A percentile compares a stretch with the other conserved stretches of the same genome.
Conservation (phyloP, 192 early-diverging fungal species). For the Entomortierella parvispora region DNA sequence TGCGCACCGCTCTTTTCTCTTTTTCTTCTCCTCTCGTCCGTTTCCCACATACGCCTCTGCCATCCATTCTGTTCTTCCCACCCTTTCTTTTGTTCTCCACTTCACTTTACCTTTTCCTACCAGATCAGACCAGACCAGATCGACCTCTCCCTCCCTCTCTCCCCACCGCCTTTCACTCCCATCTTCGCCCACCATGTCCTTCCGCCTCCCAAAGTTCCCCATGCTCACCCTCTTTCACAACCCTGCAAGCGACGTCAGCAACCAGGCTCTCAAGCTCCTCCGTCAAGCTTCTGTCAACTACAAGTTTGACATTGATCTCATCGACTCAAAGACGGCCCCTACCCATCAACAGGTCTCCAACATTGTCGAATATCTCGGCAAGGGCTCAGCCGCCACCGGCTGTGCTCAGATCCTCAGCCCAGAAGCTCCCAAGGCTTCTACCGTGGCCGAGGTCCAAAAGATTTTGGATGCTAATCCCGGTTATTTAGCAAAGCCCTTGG, state of each 20-base stretch:
- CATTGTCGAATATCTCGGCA: slow-evolving; percentile 37
- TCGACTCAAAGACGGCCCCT: slow-evolving; percentile 20
- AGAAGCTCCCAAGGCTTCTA: slow-evolving; percentile 33
- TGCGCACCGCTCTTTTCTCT: not conserved
- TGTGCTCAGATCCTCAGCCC: slow-evolving; percentile 17
- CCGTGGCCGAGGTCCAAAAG: slow-evolving; percentile 38
- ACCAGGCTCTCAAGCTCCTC: slow-evolving; percentile 28
- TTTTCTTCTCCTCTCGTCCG: not conserved
- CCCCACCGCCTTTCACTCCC: not conserved
- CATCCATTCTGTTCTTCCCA: not conserved
- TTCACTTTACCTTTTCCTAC: not conserved
- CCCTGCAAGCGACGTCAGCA: slow-evolving; percentile 14
- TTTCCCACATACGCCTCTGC: not conserved
- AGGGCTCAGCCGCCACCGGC: slow-evolving; percentile 18
- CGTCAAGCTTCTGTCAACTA: slow-evolving; percentile 22
- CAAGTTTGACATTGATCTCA: slow-evolving; percentile 33
- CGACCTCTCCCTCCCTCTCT: not conserved
- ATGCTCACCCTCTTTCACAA: slow-evolving; percentile 44
- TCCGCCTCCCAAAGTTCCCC: slow-evolving; percentile 41
- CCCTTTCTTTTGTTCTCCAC: not conserved
- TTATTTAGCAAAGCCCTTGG: slow-evolving; percentile 27
- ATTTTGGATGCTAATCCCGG: slow-evolving; percentile 43
- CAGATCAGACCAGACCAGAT: too few relatives aligned
- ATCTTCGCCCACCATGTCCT: slow-evolving; percentile 27
- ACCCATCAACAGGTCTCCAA: slow-evolving; percentile 47